Conservation (phyloP, 2,329 filamentous ascomycete species). For the Colletotrichum filicis region DNA sequence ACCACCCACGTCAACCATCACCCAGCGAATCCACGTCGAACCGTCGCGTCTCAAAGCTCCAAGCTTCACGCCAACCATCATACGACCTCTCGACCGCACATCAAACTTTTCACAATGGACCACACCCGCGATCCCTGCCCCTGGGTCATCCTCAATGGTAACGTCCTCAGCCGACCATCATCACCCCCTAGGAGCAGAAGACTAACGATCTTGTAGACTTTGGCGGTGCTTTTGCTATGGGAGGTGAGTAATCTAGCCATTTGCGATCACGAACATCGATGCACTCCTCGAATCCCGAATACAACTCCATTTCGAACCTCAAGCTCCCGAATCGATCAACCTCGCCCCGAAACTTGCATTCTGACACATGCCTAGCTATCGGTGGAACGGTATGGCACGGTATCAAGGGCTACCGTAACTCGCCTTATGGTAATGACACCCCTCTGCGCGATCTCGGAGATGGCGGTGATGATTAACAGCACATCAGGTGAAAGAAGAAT, state of each 20-base stretch:
- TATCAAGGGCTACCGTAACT: constrained; percentile 80
- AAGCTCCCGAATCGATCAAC: not conserved
- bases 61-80: not conserved
- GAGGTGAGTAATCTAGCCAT: constrained; percentile 53
- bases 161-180: not conserved
- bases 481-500: constrained; percentile 95
- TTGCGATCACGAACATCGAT: constrained; percentile 52
- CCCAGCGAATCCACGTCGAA: not conserved
- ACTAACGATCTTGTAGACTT: constrained; percentile 67
- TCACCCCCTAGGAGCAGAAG: not conserved
- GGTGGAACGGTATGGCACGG: constrained; percentile 94
- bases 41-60: not conserved
- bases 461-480: constrained; percentile 70
- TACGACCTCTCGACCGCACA: constrained; percentile 27
- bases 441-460: not conserved
- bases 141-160: constrained; percentile 88
- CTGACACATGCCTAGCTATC: constrained; percentile 57
- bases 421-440: not conserved
- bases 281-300: not conserved
- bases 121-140: constrained; percentile 97
- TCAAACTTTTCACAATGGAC: constrained; percentile 71
- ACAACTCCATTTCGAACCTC: not conserved
- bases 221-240: constrained; percentile 96
- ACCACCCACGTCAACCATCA: not conserved
- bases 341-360: not conserved